Conservation (phyloP, 768 basidiomycete species). For the Naganishia vishniacii region DNA sequence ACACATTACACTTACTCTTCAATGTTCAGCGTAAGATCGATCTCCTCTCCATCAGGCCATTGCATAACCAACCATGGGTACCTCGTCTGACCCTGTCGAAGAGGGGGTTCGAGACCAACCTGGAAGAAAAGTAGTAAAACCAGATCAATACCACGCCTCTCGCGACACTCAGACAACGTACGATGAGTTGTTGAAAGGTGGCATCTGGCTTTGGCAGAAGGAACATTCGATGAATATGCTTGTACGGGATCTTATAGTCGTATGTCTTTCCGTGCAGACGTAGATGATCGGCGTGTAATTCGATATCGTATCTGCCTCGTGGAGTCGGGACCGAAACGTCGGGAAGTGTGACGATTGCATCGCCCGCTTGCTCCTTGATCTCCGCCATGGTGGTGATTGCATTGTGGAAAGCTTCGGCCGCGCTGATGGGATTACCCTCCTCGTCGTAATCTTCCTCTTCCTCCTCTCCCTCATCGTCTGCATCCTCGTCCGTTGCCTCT, state of each 20-base stretch:
- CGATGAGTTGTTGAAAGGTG: conserved; percentile 88
- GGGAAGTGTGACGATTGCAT: conserved; percentile 87
- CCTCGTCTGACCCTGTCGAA: conserved; percentile 93
- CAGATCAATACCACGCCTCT: background rate
- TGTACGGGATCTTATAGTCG: conserved; percentile 94
- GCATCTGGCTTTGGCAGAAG: conserved; percentile 89
- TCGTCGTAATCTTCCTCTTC: conserved; percentile 42
- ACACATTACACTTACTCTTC: conserved; percentile 60
- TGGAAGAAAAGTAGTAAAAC: conserved; percentile 42
- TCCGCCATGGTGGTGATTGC: conserved; percentile 92
- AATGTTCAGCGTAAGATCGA: conserved; percentile 90
- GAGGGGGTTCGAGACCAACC: conserved; percentile 86
- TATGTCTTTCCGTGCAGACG: conserved; percentile 97
- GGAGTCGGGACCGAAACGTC: conserved; percentile 93
- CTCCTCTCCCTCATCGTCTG: conserved; percentile 59
- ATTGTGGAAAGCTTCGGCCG: conserved; percentile 95
- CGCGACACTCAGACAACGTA: conserved; percentile 50
- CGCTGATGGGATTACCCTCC: conserved; percentile 57
- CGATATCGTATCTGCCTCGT: conserved; percentile 92
- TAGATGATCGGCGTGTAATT: conserved; percentile 92
- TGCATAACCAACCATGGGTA: conserved; percentile 99
- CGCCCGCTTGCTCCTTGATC: conserved; percentile 82
- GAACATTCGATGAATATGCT: conserved; percentile 80
- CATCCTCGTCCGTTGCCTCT: conserved; percentile 40
- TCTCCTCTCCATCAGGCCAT: conserved; percentile 93